These are phyloP conservation scores for Eimeria tenella DNA, from an alignment of 169 alveolate genomes.

Conservation along the genomic window DNA sequence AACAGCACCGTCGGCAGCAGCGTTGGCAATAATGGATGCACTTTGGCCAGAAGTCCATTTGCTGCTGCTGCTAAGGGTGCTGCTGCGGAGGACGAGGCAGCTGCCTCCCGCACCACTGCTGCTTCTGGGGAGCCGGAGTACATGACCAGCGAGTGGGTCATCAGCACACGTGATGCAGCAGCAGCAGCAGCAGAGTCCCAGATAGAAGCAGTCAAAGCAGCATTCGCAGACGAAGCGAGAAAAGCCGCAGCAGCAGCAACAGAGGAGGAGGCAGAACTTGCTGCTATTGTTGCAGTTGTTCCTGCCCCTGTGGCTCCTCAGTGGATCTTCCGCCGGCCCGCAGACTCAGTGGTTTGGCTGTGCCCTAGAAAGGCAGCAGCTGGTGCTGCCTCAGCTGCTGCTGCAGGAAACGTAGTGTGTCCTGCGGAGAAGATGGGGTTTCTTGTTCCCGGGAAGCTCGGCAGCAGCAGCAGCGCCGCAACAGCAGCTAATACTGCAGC, in stretches of 20 bases:
- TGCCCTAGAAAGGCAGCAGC: not conserved
- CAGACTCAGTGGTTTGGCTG: not conserved
- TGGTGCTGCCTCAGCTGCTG: not conserved
- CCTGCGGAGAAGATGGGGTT: not conserved
- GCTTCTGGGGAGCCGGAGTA: not conserved
- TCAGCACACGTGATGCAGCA: not conserved
- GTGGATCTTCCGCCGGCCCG: not conserved
- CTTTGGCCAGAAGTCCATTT: not conserved
- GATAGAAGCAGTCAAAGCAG: not conserved
- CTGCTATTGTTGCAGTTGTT: not conserved
- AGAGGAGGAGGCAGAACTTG: not conserved
- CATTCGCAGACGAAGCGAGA: not conserved
- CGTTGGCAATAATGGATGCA: not conserved
- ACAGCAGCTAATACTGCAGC: slow-evolving; percentile 37
- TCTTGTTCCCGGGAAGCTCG: not conserved
- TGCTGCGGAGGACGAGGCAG: not conserved
- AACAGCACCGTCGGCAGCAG: not conserved
- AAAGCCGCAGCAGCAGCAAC: not conserved
- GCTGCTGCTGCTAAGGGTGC: not conserved
- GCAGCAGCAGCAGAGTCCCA: not conserved
- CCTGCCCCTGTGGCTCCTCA: not conserved
- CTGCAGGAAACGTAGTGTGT: not conserved
- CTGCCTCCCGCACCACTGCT: not conserved
- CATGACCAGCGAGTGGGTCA: not conserved
- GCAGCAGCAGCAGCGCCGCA: slow-evolving; percentile 1